Percentiles rank a stretch among this genome's conserved stretches.
Evolutionary conservation across 768 basidiomycete species (phyloP).

Genomic region (Leccinum barrowsii): DNA sequence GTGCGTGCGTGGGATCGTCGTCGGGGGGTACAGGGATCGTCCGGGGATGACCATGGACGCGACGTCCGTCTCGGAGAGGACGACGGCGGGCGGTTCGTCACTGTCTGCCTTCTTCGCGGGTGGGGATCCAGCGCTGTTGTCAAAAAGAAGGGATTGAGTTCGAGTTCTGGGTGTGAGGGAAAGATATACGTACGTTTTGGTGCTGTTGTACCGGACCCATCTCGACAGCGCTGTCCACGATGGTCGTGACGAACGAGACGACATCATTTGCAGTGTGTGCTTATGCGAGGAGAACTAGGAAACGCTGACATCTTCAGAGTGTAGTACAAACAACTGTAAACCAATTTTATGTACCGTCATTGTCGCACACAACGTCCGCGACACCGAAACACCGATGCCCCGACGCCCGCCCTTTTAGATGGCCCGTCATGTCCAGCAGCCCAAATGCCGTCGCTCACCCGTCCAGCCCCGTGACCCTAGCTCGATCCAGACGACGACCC

Average conservation of each 20-base stretch:
- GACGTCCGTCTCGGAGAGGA: conserved; percentile 36
- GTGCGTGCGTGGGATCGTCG: conserved; percentile 59
- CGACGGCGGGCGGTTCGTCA: conserved; percentile 1
- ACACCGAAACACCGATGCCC: neutral
- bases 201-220: conserved; percentile 11
- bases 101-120: neutral
- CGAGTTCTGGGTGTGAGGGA: too few species aligned
- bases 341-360: neutral
- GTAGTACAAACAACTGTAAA: neutral
- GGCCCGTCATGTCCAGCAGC: conserved; percentile 21
- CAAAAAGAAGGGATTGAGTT: neutral
- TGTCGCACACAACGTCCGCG: conserved; percentile 10
- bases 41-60: conserved; percentile 62
- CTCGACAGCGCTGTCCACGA: neutral
- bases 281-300: too few species aligned
- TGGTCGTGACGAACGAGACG: neutral
- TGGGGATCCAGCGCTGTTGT: conserved; percentile 5
- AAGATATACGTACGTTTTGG: neutral
- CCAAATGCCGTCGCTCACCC: conserved; percentile 34
- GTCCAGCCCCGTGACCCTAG: conserved; percentile 43
- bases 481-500: conserved; percentile 77
- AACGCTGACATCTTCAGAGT: too few species aligned
- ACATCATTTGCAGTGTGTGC: neutral
- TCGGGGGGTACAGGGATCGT: conserved; percentile 52
- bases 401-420: neutral